Evolutionary conservation across 2,329 filamentous ascomycete species (phyloP), one percentile per base, ranked within the genome.

Genomic region (Cytospora piceae): DNA sequence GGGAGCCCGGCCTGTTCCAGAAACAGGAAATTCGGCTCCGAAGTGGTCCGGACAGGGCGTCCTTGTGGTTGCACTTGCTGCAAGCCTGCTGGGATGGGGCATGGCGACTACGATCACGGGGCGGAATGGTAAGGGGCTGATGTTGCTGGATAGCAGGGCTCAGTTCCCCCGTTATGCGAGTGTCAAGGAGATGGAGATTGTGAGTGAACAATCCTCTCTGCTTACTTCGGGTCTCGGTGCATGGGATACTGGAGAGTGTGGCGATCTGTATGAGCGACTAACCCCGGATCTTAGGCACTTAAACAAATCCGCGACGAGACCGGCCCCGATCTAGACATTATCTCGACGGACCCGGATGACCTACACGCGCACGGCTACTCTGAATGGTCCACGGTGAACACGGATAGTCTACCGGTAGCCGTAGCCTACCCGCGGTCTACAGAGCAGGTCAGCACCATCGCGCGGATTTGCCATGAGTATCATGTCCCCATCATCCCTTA

Each of bases 401-500:
- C 85, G 0, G 84, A 88, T 31, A 78, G 78, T 2, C 79, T 89
- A 17, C 87, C 87, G 0, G 85, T 89, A 9, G 87, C 87, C 1
- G 87, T 90, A 39, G 86, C 84, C 1, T 90, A 89, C 71, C 87
- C 87, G 3, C 83, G 84, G 55, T 83, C 79, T 12, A 90, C 87
- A 1, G 80, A 83, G 64, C 82, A 90, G 67, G 87, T 90, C 27
- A 82, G 86, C 1, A 73, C 76, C 46, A 86, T 90, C 66, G 85
- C 85, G 2, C 82, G 88, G 69, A 82, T 94, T 63, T 97, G 93
- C 78, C 83, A 90, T 78, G 90, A 90, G 74, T 89, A 93, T 76
- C 88, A 85, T 20, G 86, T 97, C 62, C 94, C 94, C 1, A 91
- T 97, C 79, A 90, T 95, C 67, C 90, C 92, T 0, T 97, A 91